Base-by-base conservation (phyloP, 2,329 filamentous ascomycete genomes). In the Cladosporium sphaerospermum region DNA sequence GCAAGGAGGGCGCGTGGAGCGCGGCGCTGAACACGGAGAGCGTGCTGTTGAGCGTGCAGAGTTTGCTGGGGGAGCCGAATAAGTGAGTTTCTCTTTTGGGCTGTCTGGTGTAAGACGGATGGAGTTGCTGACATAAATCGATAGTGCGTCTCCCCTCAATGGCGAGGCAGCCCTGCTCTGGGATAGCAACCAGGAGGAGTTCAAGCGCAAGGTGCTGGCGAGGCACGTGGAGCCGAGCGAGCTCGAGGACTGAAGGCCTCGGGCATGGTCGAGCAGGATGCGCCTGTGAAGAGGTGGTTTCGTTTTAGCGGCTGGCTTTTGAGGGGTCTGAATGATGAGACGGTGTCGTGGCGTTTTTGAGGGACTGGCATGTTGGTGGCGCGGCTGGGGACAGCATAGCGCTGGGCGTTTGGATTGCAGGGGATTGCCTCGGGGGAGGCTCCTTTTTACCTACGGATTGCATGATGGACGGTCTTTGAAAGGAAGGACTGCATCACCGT, bases 21-120 rank as follows among this genome's bases (percentile, higher is more conserved):
- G 90, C 93, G 14, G 91, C 95, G 41, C 95, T 96, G 79, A 97
- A 97, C 67, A 90, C 95, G 57, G 89, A 95, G 71, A 95, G 87
- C 44, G 89, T 99, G 44, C 77, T 99, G 52, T 72, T 99, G 64
- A 97, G 92, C 63, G 74, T 99, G 72, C 93, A 99, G 74, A 96
- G 91, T 72, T 75, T 99, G 66, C 80, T 99, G 32, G 93, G 92
- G 23, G 93, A 99, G 74, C 93, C 93, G 34, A 99, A 99, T 75
- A 99, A 99, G 93, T 97, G 76, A 71, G 88, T 75, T 28, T 14
- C 14, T 16, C 14, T 16, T 16, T 16, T 16, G 14, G 14, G 14
- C 14, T 16, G 14, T 16, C 14, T 16, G 14, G 14, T 16, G 14
- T 16, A 16, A 16, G 14, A 16, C 14, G 14, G 14, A 16, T 16